phyloP scores from a whole-genome alignment of 352 stramenopile species.

The Pythium insidiosum region DNA sequence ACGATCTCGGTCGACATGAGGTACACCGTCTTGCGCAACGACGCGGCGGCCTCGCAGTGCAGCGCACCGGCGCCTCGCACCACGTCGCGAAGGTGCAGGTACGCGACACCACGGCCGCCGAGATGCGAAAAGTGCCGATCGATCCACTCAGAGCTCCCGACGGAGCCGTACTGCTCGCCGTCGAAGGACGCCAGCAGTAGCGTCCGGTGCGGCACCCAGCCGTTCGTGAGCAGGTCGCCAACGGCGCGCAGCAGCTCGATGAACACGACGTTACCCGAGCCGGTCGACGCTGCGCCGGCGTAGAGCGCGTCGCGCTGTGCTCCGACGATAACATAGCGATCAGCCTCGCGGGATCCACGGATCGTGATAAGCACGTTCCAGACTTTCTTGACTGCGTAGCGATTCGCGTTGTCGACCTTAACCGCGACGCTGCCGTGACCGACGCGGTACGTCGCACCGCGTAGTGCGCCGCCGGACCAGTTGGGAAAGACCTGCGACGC shows the following conservation, averaged over 20 bases:
- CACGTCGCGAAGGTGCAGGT: conserved; percentile 66
- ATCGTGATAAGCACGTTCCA: conserved; percentile 77
- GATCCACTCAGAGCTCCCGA: conserved; percentile 80
- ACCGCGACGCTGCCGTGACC: conserved; percentile 22
- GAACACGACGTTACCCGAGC: conserved; percentile 75
- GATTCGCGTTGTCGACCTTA: conserved; percentile 53
- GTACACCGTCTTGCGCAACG: conserved; percentile 70
- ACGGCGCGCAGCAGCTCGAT: conserved; percentile 54
- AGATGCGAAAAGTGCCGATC: conserved; percentile 66
- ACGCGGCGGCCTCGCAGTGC: conserved; percentile 58
- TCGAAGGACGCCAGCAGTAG: conserved; percentile 71
- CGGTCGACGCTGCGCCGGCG: conserved; percentile 46
- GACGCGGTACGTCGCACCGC: conserved; percentile 19
- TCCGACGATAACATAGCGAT: conserved; percentile 74
- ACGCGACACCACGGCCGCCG: conserved; percentile 53
- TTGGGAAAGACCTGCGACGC: conserved; percentile 34
- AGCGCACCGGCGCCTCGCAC: conserved; percentile 57
- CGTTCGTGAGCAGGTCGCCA: conserved; percentile 42
- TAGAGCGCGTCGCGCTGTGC: conserved; percentile 61
- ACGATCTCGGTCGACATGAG: conserved; percentile 58
- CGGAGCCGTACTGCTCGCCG: conserved; percentile 69
- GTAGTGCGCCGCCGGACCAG: conserved; percentile 22
- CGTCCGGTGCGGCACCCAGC: conserved; percentile 59
- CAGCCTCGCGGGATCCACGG: conserved; percentile 53
- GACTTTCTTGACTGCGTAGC: conserved; percentile 63